Base-by-base conservation (phyloP, 1,284 basidiomycete species). In the Rhizoctonia solani region DNA sequence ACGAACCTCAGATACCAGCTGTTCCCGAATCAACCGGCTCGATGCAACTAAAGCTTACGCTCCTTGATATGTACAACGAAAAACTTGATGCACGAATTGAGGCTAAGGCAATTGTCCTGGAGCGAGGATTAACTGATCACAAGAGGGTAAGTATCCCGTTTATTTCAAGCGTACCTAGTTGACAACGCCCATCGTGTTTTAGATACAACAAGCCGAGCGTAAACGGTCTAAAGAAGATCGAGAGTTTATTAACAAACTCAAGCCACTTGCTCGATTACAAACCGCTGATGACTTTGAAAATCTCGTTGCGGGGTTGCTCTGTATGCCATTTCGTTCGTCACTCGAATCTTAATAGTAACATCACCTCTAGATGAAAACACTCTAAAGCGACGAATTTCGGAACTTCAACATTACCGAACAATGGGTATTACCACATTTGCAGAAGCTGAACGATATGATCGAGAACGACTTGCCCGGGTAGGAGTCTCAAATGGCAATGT, bases 31-130 rank as follows among this genome's bases (percentile, higher is more conserved):
- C 93, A 34, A 82, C 85, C 29, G 90, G 93, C 47, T 96, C 96
- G 37, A 80, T 98, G n/a, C 82, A 86, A 29, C 89, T 98, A 79
- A 99, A 99, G 80, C 80, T 98, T 34, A 87, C 91, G 0, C 77
- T 98, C 66, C 80, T 98, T 71, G 92, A 97, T 75, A 95, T 95
- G 81, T 99, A 98, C 79, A 87, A 87, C 73, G 92, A 94, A 71
- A 87, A 92, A 61, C 83, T 98, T n/a, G 91, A 95, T 71, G 94
- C 91, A 77, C 85, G 96, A 37, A 79, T 88, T 69, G 90, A 94
- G 74, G 86, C 85, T 46, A 99, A 98, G 78, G 86, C 87, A n/a
- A 79, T 98, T 69, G 92, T 99, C 76, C 96, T 95, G 74, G 92
- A 98, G 74, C 83, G 96, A 58, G 93, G 93, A 1, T 78, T 99